A percentile compares a stretch with the other conserved stretches of the same genome.
Conservation (phyloP, 148 eudicot species). For the Bassia scoparia region DNA sequence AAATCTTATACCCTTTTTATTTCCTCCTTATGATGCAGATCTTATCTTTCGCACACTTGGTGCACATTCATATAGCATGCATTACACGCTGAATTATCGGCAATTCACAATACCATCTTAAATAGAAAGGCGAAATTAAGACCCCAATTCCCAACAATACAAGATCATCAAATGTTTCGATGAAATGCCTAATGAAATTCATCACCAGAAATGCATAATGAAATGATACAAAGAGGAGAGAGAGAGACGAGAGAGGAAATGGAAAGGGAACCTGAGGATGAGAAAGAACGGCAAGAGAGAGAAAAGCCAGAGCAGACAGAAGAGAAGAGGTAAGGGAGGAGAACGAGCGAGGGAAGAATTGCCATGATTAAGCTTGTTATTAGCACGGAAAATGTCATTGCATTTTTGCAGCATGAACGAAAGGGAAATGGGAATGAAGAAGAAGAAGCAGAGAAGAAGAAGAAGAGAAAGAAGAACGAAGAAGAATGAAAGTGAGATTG, state of each 20-base stretch:
- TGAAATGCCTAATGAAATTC: neutral
- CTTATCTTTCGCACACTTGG: neutral
- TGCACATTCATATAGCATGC: neutral
- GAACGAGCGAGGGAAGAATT: constrained; percentile 25
- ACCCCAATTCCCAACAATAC: too few species aligned
- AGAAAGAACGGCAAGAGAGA: constrained; percentile 42
- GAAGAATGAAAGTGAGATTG: neutral
- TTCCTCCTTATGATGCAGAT: neutral
- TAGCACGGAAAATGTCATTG: constrained; percentile 16
- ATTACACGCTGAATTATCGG: too few species aligned
- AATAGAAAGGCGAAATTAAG: too few species aligned
- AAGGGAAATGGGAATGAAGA: neutral
- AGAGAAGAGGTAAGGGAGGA: constrained; percentile 33
- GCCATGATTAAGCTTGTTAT: constrained; percentile 14
- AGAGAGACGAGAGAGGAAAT: neutral
- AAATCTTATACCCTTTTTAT: neutral
- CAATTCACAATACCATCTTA: neutral
- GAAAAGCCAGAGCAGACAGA: constrained; percentile 38
- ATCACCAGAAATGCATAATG: neutral
- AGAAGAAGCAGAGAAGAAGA: too few species aligned
- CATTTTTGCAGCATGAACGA: neutral
- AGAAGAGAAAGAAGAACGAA: neutral
- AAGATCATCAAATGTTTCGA: constrained; percentile 26
- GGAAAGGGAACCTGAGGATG: constrained; percentile 38
- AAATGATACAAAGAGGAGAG: neutral